Conservation (phyloP, 208 protist species). For the Tritrichomonas foetus region DNA sequence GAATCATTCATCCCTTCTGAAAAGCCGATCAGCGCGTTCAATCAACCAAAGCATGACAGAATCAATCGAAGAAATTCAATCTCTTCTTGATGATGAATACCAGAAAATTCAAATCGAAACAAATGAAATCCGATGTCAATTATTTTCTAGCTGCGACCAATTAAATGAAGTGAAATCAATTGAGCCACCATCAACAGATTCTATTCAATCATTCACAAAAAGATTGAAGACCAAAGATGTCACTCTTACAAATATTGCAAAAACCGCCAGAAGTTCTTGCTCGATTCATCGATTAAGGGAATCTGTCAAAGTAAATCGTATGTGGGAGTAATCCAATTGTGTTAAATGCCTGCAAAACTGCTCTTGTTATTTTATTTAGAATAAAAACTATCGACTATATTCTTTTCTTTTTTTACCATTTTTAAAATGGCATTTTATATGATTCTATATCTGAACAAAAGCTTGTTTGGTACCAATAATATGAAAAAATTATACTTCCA, state of each 20-base stretch:
- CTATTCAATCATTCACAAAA: constrained; percentile 14
- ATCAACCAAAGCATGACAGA: not conserved
- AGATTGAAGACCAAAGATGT: not conserved
- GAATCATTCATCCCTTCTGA: not conserved
- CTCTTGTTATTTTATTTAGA: too few species aligned
- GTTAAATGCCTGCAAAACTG: not conserved
- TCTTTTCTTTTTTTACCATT: too few species aligned
- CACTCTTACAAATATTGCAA: not conserved
- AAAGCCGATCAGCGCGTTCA: not conserved
- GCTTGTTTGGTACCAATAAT: too few species aligned
- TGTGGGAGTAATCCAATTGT: constrained; percentile 22
- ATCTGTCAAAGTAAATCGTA: not conserved
- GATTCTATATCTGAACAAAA: too few species aligned
- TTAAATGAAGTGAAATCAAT: not conserved
- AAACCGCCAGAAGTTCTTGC: not conserved
- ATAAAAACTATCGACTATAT: too few species aligned
- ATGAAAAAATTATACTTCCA: too few species aligned
- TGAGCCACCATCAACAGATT: constrained; percentile 13
- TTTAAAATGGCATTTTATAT: too few species aligned
- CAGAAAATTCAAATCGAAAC: not conserved
- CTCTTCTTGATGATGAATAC: constrained; percentile 35
- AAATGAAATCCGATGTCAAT: not conserved
- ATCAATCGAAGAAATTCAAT: not conserved
- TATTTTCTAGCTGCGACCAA: not conserved
- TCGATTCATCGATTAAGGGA: not conserved